phyloP scores from a whole-genome alignment of 495 filamentous ascomycete species.

The Neurospora terricola region DNA sequence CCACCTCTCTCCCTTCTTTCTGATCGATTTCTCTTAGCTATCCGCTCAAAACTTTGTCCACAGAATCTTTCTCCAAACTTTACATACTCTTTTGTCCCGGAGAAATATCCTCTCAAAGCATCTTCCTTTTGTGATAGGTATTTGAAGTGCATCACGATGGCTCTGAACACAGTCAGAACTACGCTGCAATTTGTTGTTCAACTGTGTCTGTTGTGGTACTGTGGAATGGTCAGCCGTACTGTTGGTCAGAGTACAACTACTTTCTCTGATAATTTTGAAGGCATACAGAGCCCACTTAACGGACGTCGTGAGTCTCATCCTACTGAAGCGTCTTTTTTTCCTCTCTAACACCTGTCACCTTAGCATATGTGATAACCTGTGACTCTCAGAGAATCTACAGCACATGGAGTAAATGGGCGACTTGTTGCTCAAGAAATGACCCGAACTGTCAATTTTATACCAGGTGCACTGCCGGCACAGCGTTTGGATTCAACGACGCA shows the following conservation, averaged over 20 bases:
- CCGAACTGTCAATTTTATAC: background rate
- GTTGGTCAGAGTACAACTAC: background rate
- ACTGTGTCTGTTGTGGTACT: background rate
- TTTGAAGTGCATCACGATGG: background rate
- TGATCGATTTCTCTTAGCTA: no score
- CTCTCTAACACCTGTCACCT: background rate
- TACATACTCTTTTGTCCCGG: no score
- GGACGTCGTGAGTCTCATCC: fast-evolving
- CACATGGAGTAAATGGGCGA: background rate
- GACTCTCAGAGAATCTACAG: fast-evolving
- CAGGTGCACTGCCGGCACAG: background rate
- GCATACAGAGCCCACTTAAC: background rate
- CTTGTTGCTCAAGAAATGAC: fast-evolving
- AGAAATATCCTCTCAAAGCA: no score
- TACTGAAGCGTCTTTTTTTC: background rate
- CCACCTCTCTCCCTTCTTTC: background rate
- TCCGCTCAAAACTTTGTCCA: no score
- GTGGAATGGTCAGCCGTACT: background rate
- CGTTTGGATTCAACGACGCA: fast-evolving
- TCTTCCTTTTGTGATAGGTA: no score
- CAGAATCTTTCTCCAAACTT: no score
- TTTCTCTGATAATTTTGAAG: background rate
- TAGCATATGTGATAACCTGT: background rate
- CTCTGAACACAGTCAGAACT: background rate
- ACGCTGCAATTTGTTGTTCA: fast-evolving